Evolutionary conservation across 2,329 filamentous ascomycete species (phyloP).

Genomic region (Penicillium sp.): DNA sequence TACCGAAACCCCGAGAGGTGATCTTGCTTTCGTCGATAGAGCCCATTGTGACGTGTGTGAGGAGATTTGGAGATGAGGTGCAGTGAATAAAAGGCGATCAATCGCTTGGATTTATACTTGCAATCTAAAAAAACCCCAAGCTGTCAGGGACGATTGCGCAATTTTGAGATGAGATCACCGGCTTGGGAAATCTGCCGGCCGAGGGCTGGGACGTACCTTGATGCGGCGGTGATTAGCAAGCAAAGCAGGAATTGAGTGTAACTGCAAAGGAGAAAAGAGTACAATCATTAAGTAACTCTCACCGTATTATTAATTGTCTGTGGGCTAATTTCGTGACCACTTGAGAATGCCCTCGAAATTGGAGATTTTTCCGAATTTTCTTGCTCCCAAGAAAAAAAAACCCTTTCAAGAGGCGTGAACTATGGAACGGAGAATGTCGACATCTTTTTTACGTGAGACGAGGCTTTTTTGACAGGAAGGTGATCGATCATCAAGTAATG

Average conservation of each 20-base stretch:
- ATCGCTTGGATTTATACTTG: background rate
- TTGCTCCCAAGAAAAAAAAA: constrained; percentile 1
- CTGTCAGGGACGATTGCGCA: constrained; percentile 11
- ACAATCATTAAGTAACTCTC: no score
- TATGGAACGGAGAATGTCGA: constrained; percentile 4
- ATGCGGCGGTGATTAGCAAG: constrained; percentile 13
- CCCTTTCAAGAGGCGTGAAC: constrained; percentile 3
- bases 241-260: constrained; percentile 1
- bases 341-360: background rate
- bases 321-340: background rate
- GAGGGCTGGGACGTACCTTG: background rate
- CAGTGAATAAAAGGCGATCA: constrained; percentile 6
- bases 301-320: background rate
- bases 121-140: background rate
- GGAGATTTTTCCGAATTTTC: background rate
- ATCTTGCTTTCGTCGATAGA: constrained; percentile 41
- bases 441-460: constrained; percentile 27
- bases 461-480: constrained; percentile 14
- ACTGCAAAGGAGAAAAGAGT: constrained; percentile 3
- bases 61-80: background rate
- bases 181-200: constrained; percentile 5
- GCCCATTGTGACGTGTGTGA: constrained; percentile 12
- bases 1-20: constrained; percentile 76
- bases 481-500: constrained; percentile 11
- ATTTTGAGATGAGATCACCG: constrained; percentile 13